A percentile compares a stretch with the other conserved stretches of the same genome.
Evolutionary conservation across 495 filamentous ascomycete species (phyloP).

Genomic region (Penicillium macrosclerotiorum): DNA sequence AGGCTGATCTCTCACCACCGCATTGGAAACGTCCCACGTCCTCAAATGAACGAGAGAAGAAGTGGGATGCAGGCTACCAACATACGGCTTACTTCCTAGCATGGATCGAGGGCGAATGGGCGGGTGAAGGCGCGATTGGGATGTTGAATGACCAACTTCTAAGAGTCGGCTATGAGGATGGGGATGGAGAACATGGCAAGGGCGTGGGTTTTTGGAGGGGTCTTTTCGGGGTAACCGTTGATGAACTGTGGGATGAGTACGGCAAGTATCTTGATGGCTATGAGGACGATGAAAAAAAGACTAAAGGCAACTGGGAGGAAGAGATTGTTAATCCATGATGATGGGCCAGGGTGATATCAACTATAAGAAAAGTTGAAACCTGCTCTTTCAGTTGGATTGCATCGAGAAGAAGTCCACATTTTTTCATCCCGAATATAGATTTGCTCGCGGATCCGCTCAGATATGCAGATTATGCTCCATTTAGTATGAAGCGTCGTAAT

Average conservation of each 20-base stretch:
- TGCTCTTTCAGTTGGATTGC: no score
- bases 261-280: constrained; percentile 35
- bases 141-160: constrained; percentile 69
- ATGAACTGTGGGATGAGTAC: constrained; percentile 76
- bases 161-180: constrained; percentile 46
- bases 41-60: constrained; percentile 40
- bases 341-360: background rate
- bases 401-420: no score
- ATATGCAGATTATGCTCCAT: no score
- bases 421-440: no score
- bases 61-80: constrained; percentile 93
- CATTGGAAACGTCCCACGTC: constrained; percentile 72
- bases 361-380: no score
- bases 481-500: no score
- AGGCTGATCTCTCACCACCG: constrained; percentile 68
- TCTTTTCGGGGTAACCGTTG: constrained; percentile 62
- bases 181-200: constrained; percentile 39
- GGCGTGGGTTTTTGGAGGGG: constrained; percentile 68
- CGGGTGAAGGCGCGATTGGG: constrained; percentile 69
- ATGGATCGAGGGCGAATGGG: constrained; percentile 63
- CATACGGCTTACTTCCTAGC: constrained; percentile 89
- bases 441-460: no score
- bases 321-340: constrained; percentile 26
- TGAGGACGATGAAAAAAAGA: background rate
- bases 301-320: constrained; percentile 28